A percentile compares a stretch with the other conserved stretches of the same genome.
These are phyloP conservation scores for Aegilops speltoides DNA, from an alignment of 176 grass and related monocot genomes.

Conservation along the genomic window DNA sequence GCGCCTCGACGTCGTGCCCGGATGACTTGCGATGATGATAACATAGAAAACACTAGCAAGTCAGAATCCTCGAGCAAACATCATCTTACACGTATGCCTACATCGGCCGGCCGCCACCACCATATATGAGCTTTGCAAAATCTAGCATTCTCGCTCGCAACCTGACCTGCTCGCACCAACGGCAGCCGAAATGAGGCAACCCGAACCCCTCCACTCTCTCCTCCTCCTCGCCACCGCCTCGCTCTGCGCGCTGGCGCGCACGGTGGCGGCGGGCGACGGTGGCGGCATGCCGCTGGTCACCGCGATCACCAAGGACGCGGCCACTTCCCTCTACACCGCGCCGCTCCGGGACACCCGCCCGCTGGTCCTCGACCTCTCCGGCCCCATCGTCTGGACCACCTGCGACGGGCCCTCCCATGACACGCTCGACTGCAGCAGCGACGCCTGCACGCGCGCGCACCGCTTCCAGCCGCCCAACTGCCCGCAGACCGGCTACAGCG, in stretches of 20 bases:
- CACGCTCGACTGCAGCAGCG: constrained; percentile 32
- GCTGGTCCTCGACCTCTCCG: constrained; percentile 55
- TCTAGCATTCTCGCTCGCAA: too few species aligned
- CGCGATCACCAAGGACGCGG: constrained; percentile 42
- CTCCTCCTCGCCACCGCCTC: neutral
- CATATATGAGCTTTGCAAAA: too few species aligned
- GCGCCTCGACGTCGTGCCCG: neutral
- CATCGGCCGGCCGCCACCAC: neutral
- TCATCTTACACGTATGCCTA: neutral
- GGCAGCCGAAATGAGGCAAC: neutral
- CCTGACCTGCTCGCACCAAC: neutral
- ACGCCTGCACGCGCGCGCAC: constrained; percentile 35
- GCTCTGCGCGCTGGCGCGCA: neutral
- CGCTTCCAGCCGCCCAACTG: constrained; percentile 23
- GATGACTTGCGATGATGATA: too few species aligned
- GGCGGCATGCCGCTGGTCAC: constrained; percentile 16
- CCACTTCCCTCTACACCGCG: constrained; percentile 33
- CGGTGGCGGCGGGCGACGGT: neutral
- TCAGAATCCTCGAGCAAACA: neutral
- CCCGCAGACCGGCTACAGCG: constrained; percentile 29
- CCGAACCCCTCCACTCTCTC: neutral
- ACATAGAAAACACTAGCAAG: neutral
- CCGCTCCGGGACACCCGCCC: constrained; percentile 1
- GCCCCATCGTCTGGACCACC: constrained; percentile 43
- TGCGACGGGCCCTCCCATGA: neutral